Base-by-base conservation (phyloP, 1,284 basidiomycete species). In the Ceratobasidium sp. region DNA sequence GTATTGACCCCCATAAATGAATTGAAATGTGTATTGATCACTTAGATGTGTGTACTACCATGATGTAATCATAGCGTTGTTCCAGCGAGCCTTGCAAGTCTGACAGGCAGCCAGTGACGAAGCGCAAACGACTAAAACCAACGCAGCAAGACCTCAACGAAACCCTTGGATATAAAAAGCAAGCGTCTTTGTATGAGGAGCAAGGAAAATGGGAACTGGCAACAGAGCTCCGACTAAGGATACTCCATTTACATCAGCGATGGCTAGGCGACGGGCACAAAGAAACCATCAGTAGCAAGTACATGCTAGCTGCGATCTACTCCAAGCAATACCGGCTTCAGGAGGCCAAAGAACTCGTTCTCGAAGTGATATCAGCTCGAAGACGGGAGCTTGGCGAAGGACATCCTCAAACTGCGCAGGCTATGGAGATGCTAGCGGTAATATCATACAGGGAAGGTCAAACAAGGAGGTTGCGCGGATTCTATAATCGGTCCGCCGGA, bases 261-360 rank as follows among this genome's bases (percentile, higher is more conserved):
- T 26, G 33, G 23, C 48, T 69, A n/a, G 66, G 66, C 20, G 66
- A 69, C 26, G 46, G 38, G 6, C 66, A 69, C 23, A 6, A 38
- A 38, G 15, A 69, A 40, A 54, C 66, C 9, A 23, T 69, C 2
- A n/a, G 23, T 6, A 69, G 48, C 52, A 68, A 33, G 26, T 15
- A 54, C 28, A 20, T 20, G 13, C 50, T 68, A 20, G 66, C 66
- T 20, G 40, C 23, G 5, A 54, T 5, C 1, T 68, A 68, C 38
- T 20, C 20, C 44, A 48, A 52, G 38, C 66, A 38, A 26, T 26
- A 40, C 28, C 23, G 33, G 44, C 23, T 65, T 3, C 12, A 65
- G 13, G 64, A 46, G 42, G 64, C 64, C 20, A 40, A 65, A 12
- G 23, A 65, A n/a, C 42, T 46, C 10, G 23, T 12, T 4, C 64